Percentiles rank a stretch among this genome's conserved stretches.
Evolutionary conservation across 2,329 filamentous ascomycete species (phyloP).

Genomic region (Myriosclerotinia scirpicola): DNA sequence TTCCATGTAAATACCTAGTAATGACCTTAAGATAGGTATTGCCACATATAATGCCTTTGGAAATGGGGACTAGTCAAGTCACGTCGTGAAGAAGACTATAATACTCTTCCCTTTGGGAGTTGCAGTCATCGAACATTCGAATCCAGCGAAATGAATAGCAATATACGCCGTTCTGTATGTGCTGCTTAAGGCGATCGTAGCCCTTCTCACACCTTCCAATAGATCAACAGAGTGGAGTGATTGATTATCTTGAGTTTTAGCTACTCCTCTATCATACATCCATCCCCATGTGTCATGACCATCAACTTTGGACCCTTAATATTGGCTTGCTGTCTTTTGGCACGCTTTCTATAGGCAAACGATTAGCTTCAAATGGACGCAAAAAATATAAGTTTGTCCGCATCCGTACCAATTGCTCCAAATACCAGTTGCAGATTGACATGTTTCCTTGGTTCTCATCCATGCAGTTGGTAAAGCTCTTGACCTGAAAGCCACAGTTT

Average conservation of each 20-base stretch:
- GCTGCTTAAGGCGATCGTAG: background rate
- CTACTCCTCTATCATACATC: slow-evolving; percentile 18
- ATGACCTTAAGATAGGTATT: background rate
- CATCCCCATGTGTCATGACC: background rate
- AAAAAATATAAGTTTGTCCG: slow-evolving; percentile 28
- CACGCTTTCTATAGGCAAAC: slow-evolving; percentile 66
- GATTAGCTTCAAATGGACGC: slow-evolving; percentile 36
- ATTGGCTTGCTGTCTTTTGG: slow-evolving; percentile 65
- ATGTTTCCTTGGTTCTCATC: slow-evolving; percentile 92
- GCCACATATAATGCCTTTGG: background rate
- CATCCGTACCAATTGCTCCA: slow-evolving; percentile 78
- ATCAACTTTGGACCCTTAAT: slow-evolving; percentile 19
- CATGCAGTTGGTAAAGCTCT: slow-evolving; percentile 92
- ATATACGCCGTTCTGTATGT: background rate
- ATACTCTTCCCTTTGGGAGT: background rate
- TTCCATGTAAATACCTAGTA: background rate
- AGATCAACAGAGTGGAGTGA: slow-evolving; percentile 9
- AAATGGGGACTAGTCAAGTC: background rate
- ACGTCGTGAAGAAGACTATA: too few species aligned
- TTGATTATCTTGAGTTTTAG: slow-evolving; percentile 11
- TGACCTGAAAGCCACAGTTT: slow-evolving; percentile 78
- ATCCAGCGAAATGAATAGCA: background rate
- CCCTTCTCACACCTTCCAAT: background rate
- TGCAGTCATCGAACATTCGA: background rate
- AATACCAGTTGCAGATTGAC: slow-evolving; percentile 96